These are phyloP conservation scores for Knoxdaviesia proteae DNA, from an alignment of 2,329 filamentous ascomycete genomes.

Conservation along the genomic window DNA sequence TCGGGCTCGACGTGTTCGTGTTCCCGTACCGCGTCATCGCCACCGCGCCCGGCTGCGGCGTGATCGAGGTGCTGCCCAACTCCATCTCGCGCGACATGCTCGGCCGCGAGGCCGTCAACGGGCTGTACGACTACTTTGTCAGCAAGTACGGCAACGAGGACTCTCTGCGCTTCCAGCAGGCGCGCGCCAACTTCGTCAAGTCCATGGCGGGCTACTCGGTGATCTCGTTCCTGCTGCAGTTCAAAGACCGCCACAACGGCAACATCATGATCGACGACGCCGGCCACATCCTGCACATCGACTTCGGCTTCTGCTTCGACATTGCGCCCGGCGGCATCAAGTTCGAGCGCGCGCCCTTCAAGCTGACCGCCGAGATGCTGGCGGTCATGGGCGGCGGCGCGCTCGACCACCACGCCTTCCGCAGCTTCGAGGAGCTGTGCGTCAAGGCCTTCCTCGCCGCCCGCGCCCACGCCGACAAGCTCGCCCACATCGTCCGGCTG, in stretches of 20 bases:
- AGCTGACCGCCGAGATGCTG: conserved; percentile 92
- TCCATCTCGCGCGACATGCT: conserved; percentile 98
- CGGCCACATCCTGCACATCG: conserved; percentile 93
- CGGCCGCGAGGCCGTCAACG: conserved; percentile 91
- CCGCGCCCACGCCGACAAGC: conserved; percentile 68
- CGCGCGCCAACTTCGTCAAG: conserved; percentile 94
- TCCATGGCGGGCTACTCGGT: conserved; percentile 97
- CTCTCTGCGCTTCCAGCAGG: conserved; percentile 83
- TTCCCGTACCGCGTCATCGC: conserved; percentile 95
- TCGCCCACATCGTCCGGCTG: conserved; percentile 71
- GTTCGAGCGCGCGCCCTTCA: conserved; percentile 96
- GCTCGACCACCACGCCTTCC: conserved; percentile 69
- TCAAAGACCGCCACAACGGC: conserved; percentile 97
- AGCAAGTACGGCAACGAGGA: conserved; percentile 96
- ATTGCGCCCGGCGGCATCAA: conserved; percentile 93
- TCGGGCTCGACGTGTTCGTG: conserved; percentile 90
- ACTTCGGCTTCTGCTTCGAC: conserved; percentile 99
- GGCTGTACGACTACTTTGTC: conserved; percentile 94
- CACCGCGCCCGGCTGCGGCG: conserved; percentile 88
- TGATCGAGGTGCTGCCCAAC: conserved; percentile 94
- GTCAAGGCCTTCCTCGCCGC: conserved; percentile 87
- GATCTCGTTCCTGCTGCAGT: conserved; percentile 89
- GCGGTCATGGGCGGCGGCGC: conserved; percentile 83
- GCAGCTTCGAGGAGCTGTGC: conserved; percentile 90
- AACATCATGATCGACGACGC: conserved; percentile 99